Conservation (phyloP, 192 early-diverging fungal genomes). For the Umbelopsis sp. region DNA sequence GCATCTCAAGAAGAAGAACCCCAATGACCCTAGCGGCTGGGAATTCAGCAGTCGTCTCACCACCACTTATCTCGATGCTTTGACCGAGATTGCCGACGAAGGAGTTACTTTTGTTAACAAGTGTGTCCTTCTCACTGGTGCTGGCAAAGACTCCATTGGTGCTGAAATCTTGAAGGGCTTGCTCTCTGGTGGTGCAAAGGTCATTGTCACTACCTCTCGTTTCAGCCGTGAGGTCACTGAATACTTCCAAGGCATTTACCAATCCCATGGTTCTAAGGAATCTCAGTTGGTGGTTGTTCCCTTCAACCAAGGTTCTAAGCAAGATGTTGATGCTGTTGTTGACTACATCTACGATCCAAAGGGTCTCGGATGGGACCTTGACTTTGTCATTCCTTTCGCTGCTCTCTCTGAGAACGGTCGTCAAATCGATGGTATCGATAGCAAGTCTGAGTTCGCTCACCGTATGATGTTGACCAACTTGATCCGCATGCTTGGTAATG, state of each 20-base stretch:
- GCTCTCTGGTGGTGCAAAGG: constrained; percentile 84
- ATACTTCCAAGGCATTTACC: constrained; percentile 89
- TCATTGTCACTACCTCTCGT: constrained; percentile 90
- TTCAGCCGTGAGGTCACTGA: constrained; percentile 78
- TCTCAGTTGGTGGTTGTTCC: constrained; percentile 86
- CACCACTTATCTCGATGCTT: constrained; percentile 78
- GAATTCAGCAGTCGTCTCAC: constrained; percentile 81
- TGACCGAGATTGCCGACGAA: constrained; percentile 76
- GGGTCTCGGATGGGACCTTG: constrained; percentile 92
- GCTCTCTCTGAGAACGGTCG: constrained; percentile 89
- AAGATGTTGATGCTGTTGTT: constrained; percentile 80
- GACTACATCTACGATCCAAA: constrained; percentile 86
- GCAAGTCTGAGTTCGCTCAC: constrained; percentile 88
- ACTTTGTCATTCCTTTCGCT: constrained; percentile 94
- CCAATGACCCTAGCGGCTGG: constrained; percentile 74
- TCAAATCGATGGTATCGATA: constrained; percentile 84
- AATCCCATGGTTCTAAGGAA: constrained; percentile 85
- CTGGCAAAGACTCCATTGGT: constrained; percentile 89
- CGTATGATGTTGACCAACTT: constrained; percentile 95
- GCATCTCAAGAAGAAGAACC: constrained; percentile 72
- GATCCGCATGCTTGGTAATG: constrained; percentile 80
- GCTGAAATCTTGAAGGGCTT: constrained; percentile 80
- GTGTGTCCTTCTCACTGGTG: constrained; percentile 87
- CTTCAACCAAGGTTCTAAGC: constrained; percentile 90
- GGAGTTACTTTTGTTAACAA: constrained; percentile 88